phyloP scores from a whole-genome alignment of 352 stramenopile species.

The Phytophthora idaei region DNA sequence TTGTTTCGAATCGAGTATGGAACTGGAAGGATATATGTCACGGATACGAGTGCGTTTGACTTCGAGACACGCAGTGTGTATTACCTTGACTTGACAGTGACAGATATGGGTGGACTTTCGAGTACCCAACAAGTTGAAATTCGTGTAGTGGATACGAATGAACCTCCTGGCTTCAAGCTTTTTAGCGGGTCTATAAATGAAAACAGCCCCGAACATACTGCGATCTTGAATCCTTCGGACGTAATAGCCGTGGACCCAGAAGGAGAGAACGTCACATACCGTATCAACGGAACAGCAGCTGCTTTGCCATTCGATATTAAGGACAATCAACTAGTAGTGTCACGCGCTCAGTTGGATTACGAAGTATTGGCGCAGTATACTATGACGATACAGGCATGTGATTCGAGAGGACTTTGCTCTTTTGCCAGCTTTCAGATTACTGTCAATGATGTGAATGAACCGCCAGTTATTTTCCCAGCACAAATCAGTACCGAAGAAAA shows the following conservation, averaged over 20 bases:
- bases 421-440: slow-evolving; percentile 15
- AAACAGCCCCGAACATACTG: slow-evolving; percentile 27
- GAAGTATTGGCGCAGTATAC: slow-evolving; percentile 17
- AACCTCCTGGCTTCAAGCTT: slow-evolving; percentile 44
- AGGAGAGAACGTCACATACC: slow-evolving; percentile 19
- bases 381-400: slow-evolving; percentile 25
- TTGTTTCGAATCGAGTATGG: slow-evolving; percentile 51
- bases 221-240: slow-evolving; percentile 8
- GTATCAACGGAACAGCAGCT: background rate
- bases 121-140: slow-evolving; percentile 36
- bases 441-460: slow-evolving; percentile 33
- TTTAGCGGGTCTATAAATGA: slow-evolving; percentile 20
- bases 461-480: slow-evolving; percentile 21
- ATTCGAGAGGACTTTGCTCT: slow-evolving; percentile 15
- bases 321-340: slow-evolving; percentile 25
- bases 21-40: slow-evolving; percentile 46
- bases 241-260: slow-evolving; percentile 26
- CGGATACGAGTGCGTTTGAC: slow-evolving; percentile 45
- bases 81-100: slow-evolving; percentile 29
- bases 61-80: slow-evolving; percentile 41
- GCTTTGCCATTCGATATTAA: slow-evolving; percentile 26
- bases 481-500: slow-evolving; percentile 29
- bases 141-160: slow-evolving; percentile 49
- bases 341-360: slow-evolving; percentile 21
- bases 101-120: slow-evolving; percentile 42